These are phyloP conservation scores for Naganishia albida DNA, from an alignment of 1,284 basidiomycete species.

Conservation along the genomic window DNA sequence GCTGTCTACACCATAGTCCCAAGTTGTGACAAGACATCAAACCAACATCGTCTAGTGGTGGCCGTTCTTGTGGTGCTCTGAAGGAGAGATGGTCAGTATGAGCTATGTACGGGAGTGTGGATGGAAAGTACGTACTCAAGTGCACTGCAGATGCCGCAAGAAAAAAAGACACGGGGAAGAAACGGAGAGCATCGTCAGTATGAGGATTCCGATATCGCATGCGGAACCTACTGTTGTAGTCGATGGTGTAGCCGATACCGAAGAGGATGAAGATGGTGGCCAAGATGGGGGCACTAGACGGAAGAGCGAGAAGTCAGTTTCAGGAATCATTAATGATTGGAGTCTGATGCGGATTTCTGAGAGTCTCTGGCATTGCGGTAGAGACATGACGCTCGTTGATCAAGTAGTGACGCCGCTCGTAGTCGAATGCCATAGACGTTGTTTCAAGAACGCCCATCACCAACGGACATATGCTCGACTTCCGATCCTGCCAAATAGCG, in stretches of 20 bases:
- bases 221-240: slow-evolving; percentile 30
- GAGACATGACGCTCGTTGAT: no score
- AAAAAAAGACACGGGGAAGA: slow-evolving; percentile 4
- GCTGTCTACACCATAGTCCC: not conserved
- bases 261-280: slow-evolving; percentile 74
- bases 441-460: no score
- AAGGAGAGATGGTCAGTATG: slow-evolving; percentile 2
- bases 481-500: no score
- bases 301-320: not conserved
- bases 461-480: no score
- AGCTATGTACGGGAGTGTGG: not conserved
- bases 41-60: slow-evolving; percentile 60
- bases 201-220: not conserved
- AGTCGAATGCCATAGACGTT: no score
- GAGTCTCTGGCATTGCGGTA: not conserved
- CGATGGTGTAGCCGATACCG: slow-evolving; percentile 72
- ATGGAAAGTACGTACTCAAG: slow-evolving; percentile 38
- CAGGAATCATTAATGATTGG: not conserved
- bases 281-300: slow-evolving; percentile 62
- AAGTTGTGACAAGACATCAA: not conserved
- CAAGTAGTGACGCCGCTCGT: no score
- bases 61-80: slow-evolving; percentile 86
- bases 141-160: slow-evolving; percentile 34
- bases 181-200: slow-evolving; percentile 11
- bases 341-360: no score